A percentile compares a stretch with the other conserved stretches of the same genome.
Conservation (phyloP, 176 grass and related monocot species). For the Areca catechu region DNA sequence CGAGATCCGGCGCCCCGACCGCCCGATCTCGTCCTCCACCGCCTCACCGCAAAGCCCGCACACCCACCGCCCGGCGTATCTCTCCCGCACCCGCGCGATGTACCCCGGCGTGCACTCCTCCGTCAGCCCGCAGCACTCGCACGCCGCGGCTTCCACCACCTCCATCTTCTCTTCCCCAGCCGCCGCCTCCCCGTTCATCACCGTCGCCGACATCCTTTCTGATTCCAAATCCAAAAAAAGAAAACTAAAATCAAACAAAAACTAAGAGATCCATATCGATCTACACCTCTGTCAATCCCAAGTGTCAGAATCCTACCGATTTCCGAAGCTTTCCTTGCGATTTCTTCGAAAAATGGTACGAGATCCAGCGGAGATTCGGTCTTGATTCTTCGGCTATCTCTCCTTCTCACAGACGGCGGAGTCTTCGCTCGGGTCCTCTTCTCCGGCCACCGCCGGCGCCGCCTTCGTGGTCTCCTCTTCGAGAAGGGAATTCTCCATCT, state of each 20-base stretch:
- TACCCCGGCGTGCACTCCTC: slow-evolving; percentile 83
- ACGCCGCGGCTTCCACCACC: slow-evolving; percentile 42
- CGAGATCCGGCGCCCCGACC: slow-evolving; percentile 42
- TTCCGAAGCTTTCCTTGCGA: too few relatives aligned
- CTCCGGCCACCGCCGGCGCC: slow-evolving; percentile 11
- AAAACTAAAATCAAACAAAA: too few relatives aligned
- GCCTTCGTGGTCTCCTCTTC: slow-evolving; percentile 5
- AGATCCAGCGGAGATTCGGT: background rate
- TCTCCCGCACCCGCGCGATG: slow-evolving; percentile 41
- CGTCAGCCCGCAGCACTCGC: slow-evolving; percentile 81
- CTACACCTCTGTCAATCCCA: too few relatives aligned
- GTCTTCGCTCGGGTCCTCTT: slow-evolving; percentile 1
- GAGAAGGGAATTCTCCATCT: too few relatives aligned
- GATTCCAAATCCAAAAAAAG: too few relatives aligned
- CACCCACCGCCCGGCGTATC: slow-evolving; percentile 60
- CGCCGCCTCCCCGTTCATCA: slow-evolving; percentile 25
- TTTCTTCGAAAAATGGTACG: too few relatives aligned
- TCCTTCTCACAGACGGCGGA: slow-evolving; percentile 23
- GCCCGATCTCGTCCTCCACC: slow-evolving; percentile 52
- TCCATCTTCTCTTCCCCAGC: background rate
- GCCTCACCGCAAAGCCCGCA: slow-evolving; percentile 78
- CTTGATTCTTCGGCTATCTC: background rate
- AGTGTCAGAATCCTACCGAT: too few relatives aligned
- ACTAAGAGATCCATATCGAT: too few relatives aligned
- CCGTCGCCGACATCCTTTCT: slow-evolving; percentile 16